A percentile compares a stretch with the other conserved stretches of the same genome.
Evolutionary conservation across 441 rosid species (phyloP).

Genomic region (Pelargonium fulgidum): DNA sequence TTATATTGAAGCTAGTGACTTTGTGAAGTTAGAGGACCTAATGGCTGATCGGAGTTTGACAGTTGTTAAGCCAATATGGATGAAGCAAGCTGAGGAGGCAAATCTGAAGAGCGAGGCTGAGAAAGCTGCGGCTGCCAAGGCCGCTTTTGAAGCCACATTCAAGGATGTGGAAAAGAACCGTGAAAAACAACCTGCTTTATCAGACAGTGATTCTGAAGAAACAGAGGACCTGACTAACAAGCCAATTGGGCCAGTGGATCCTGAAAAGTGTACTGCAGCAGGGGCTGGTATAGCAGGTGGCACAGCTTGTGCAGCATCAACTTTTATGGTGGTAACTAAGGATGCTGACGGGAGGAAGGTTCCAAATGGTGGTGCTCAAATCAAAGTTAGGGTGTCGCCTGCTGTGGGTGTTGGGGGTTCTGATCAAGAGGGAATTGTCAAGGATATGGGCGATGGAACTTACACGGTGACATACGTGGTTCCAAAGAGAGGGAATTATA

Average conservation of each 20-base stretch:
- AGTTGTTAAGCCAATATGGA: constrained; percentile 70
- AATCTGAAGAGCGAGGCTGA: constrained; percentile 87
- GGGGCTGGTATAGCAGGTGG: constrained; percentile 98
- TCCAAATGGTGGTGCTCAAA: constrained; percentile 59
- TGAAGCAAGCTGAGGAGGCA: constrained; percentile 95
- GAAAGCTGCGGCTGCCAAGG: constrained; percentile 88
- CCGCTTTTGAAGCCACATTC: constrained; percentile 95
- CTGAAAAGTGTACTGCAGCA: constrained; percentile 77
- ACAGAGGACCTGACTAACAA: constrained; percentile 52
- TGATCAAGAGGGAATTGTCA: constrained; percentile 83
- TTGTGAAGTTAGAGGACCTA: constrained; percentile 4
- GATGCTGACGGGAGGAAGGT: constrained; percentile 87
- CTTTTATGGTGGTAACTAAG: constrained; percentile 75
- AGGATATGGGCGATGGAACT: constrained; percentile 91
- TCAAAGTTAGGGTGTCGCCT: constrained; percentile 74
- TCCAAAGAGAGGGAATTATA: constrained; percentile 96
- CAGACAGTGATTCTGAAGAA: constrained; percentile 77
- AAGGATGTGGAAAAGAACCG: constrained; percentile 42
- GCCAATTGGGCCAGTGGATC: constrained; percentile 88
- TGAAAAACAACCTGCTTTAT: constrained; percentile 33
- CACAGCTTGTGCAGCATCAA: constrained; percentile 76
- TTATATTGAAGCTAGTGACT: background rate
- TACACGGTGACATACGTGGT: constrained; percentile 84
- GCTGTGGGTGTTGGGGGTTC: constrained; percentile 94
- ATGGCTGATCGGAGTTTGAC: constrained; percentile 47